Conservation (phyloP, 352 stramenopile species). For the Phytopythium ostracodes region DNA sequence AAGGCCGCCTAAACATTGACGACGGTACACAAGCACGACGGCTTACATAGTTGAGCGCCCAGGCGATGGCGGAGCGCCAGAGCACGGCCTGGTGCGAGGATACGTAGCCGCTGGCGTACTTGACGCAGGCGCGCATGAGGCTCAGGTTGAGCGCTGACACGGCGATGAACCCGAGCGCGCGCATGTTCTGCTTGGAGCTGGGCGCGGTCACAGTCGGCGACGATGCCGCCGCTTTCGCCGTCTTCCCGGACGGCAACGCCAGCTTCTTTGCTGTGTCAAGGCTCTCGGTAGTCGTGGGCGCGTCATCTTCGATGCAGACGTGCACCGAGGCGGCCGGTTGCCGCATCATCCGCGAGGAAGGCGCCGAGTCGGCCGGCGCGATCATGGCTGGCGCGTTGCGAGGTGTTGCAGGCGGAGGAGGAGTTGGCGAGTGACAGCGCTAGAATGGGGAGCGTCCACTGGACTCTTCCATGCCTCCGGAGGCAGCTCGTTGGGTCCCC, state of each 20-base stretch:
- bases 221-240: neutral
- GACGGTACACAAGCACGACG: neutral
- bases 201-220: neutral
- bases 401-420: neutral
- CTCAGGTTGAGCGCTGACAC: slow-evolving; percentile 53
- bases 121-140: slow-evolving; percentile 48
- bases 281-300: neutral
- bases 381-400: neutral
- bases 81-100: slow-evolving; percentile 54
- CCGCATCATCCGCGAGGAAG: neutral
- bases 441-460: neutral
- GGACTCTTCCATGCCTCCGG: neutral
- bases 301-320: neutral
- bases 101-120: slow-evolving; percentile 40
- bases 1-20: neutral
- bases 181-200: neutral
- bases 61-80: slow-evolving; percentile 45
- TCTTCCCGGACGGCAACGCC: neutral
- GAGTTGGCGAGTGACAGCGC: neutral
- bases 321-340: neutral
- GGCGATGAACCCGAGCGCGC: slow-evolving; percentile 38
- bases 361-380: neutral
- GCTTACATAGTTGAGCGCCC: slow-evolving; percentile 35
- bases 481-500: neutral
- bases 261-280: neutral